A percentile compares a stretch with the other conserved stretches of the same genome.
phyloP scores from a whole-genome alignment of 805 yeast genomes.

The Yamadazyma nakazawae region DNA sequence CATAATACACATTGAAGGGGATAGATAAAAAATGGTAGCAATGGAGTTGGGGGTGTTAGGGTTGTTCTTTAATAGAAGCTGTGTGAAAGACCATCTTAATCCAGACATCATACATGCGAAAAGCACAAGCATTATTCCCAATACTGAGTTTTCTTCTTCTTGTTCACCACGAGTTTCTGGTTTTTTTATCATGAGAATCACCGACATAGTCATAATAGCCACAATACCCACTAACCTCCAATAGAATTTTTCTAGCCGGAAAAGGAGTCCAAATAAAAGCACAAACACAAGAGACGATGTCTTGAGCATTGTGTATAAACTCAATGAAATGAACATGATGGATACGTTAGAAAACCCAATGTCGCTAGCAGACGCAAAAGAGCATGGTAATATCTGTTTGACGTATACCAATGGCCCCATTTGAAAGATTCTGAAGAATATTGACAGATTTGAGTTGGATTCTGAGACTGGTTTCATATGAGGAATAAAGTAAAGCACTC shows the following conservation, averaged over 20 bases:
- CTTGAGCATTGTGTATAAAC: slow-evolving; percentile 90
- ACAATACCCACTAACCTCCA: slow-evolving; percentile 70
- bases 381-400: slow-evolving; percentile 71
- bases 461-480: slow-evolving; percentile 39
- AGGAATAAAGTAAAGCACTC: slow-evolving; percentile 46
- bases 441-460: slow-evolving; percentile 5
- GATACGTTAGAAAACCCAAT: slow-evolving; percentile 90
- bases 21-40: slow-evolving; percentile 73
- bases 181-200: slow-evolving; percentile 75
- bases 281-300: slow-evolving; percentile 88
- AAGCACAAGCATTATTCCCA: slow-evolving; percentile 75
- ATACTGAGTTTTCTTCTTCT: slow-evolving; percentile 18
- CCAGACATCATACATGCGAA: slow-evolving; percentile 82
- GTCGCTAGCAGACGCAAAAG: slow-evolving; percentile 86
- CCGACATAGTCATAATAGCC: slow-evolving; percentile 76
- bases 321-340: slow-evolving; percentile 71
- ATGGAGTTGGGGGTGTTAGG: slow-evolving; percentile 67
- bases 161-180: slow-evolving; percentile 16
- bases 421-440: slow-evolving; percentile 18
- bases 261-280: slow-evolving; percentile 78
- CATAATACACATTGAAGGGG: slow-evolving; percentile 76
- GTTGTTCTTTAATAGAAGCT: slow-evolving; percentile 59
- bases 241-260: slow-evolving; percentile 72
- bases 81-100: slow-evolving; percentile 93
- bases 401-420: slow-evolving; percentile 32